These are phyloP conservation scores for Solanum tarijense DNA, from an alignment of 257 asterid genomes.

Conservation along the genomic window DNA sequence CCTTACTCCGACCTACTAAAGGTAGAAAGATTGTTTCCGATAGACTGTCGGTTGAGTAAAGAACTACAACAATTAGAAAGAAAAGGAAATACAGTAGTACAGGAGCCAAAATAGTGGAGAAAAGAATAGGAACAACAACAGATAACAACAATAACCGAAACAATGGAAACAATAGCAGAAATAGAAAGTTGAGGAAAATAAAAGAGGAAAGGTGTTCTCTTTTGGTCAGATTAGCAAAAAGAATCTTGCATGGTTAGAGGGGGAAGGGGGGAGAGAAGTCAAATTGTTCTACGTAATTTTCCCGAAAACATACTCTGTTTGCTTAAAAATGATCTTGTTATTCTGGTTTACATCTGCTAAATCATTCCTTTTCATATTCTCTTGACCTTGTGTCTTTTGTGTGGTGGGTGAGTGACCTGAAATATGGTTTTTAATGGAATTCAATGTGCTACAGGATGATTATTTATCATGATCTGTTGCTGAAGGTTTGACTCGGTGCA, in stretches of 20 bases:
- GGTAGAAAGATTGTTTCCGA: not conserved
- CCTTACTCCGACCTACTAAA: not conserved
- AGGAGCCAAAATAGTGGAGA: not conserved
- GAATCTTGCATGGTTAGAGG: not conserved
- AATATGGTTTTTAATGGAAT: not conserved
- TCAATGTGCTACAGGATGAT: slow-evolving; percentile 37
- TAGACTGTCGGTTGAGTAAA: not conserved
- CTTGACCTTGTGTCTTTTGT: not conserved
- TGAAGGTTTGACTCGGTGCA: slow-evolving; percentile 13
- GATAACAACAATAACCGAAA: not conserved
- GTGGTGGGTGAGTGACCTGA: not conserved
- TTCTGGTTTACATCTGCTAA: not conserved
- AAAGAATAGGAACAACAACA: not conserved
- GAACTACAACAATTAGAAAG: not conserved
- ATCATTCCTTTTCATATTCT: not conserved
- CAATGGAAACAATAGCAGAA: not conserved
- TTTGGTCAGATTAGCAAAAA: not conserved
- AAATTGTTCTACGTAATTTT: not conserved
- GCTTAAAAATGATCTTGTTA: not conserved
- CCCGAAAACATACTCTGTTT: not conserved
- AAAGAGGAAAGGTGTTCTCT: not conserved
- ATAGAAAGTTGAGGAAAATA: not conserved
- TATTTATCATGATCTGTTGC: slow-evolving; percentile 5
- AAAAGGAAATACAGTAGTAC: not conserved
- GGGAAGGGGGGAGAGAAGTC: not conserved